A percentile compares a stretch with the other conserved stretches of the same genome.
phyloP scores from a whole-genome alignment of 768 basidiomycete species.

The Psilocybe cyanescens region DNA sequence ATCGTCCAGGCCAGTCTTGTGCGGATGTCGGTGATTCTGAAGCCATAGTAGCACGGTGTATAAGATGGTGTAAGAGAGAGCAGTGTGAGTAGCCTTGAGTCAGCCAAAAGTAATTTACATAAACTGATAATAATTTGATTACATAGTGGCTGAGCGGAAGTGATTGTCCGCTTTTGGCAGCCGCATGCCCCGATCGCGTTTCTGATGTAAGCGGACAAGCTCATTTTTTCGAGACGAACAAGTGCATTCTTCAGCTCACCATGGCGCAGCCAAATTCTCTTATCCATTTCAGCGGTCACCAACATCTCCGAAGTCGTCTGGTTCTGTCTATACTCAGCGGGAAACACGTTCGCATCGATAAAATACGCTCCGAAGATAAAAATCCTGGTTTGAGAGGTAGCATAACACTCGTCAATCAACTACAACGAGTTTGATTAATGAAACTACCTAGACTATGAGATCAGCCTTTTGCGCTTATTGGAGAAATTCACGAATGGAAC shows the following conservation, averaged over 20 bases:
- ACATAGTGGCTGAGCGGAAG: slow-evolving; percentile 1
- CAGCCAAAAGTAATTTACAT: background rate
- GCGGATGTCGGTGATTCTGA: slow-evolving; percentile 20
- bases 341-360: slow-evolving; percentile 80
- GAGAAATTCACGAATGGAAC: slow-evolving; percentile 96
- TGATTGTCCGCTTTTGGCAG: slow-evolving; percentile 13
- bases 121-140: slow-evolving; percentile 11
- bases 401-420: slow-evolving; percentile 14
- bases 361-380: slow-evolving; percentile 89
- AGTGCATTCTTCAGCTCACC: slow-evolving; percentile 9
- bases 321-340: slow-evolving; percentile 91
- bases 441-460: slow-evolving; percentile 78
- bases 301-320: slow-evolving; percentile 81
- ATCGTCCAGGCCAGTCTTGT: slow-evolving; percentile 61
- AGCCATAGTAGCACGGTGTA: slow-evolving; percentile 18
- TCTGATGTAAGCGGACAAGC: slow-evolving; percentile 20
- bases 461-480: slow-evolving; percentile 83
- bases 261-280: slow-evolving; percentile 48
- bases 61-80: background rate
- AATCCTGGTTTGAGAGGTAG: slow-evolving; percentile 93
- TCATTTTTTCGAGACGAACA: slow-evolving; percentile 6
- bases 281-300: slow-evolving; percentile 77
- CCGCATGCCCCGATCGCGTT: slow-evolving; percentile 16
- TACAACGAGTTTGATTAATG: background rate
- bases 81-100: slow-evolving; percentile 8